Percentiles rank a stretch among this genome's conserved stretches.
phyloP scores from a whole-genome alignment of 129 eudicot species.

The Oenanthe sinensis region DNA sequence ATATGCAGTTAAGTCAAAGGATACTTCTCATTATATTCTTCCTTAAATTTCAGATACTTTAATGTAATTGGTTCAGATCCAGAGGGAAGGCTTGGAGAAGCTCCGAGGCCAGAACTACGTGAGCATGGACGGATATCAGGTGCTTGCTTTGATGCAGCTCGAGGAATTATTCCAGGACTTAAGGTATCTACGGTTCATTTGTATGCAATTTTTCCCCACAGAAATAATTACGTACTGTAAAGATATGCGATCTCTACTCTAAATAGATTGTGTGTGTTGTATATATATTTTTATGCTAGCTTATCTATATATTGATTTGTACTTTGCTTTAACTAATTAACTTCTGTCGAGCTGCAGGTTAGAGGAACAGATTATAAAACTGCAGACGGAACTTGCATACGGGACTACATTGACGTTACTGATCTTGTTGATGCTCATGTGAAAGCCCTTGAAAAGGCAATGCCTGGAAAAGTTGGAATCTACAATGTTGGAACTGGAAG shows the following conservation, averaged over 20 bases:
- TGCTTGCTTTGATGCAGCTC: constrained; percentile 94
- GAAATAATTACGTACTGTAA: not conserved
- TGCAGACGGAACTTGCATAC: constrained; percentile 77
- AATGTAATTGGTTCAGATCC: constrained; percentile 94
- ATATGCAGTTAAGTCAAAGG: not conserved
- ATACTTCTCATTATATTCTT: not conserved
- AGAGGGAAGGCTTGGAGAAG: constrained; percentile 88
- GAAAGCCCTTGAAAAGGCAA: constrained; percentile 76
- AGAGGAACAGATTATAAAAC: constrained; percentile 76
- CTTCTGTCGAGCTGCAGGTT: constrained; percentile 32
- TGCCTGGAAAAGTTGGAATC: constrained; percentile 70
- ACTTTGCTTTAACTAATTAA: not conserved
- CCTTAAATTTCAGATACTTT: constrained; percentile 56
- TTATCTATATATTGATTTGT: not conserved
- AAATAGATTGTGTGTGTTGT: not conserved
- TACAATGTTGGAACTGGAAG: constrained; percentile 91
- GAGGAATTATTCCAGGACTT: constrained; percentile 68
- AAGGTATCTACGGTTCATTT: constrained; percentile 38
- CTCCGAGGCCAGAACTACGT: constrained; percentile 75
- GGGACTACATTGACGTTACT: constrained; percentile 82
- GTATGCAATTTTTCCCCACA: not conserved
- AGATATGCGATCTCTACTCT: not conserved
- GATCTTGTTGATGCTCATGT: constrained; percentile 92
- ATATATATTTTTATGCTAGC: not conserved
- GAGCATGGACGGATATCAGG: constrained; percentile 90